Evolutionary conservation across 2,329 filamentous ascomycete genomes (phyloP).

Genomic region (Bipolaris zeicola): DNA sequence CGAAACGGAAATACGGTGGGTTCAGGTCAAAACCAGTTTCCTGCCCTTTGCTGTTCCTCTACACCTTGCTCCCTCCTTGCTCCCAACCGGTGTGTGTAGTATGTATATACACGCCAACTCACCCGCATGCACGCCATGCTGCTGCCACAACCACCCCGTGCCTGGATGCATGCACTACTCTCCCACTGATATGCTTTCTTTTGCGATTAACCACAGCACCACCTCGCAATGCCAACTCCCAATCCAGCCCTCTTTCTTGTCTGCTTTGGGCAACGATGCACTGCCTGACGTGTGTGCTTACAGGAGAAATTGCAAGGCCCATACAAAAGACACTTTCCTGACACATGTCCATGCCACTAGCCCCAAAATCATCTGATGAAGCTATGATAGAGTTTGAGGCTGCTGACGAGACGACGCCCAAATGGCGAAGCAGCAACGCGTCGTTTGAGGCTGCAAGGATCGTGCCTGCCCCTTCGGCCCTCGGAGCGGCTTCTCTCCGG

Average conservation of each 20-base stretch:
- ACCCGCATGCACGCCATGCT: neutral
- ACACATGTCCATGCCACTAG: neutral
- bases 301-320: neutral
- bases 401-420: neutral
- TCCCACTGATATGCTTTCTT: neutral
- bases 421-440: neutral
- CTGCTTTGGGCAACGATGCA: too few species aligned
- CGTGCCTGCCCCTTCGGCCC: slow-evolving; percentile 3
- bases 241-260: neutral
- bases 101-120: neutral
- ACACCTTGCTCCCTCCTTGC: too few species aligned
- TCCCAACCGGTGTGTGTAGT: too few species aligned
- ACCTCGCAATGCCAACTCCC: neutral
- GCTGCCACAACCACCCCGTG: neutral
- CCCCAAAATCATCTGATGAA: neutral
- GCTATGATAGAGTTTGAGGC: neutral
- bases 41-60: too few species aligned
- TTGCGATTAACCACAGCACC: neutral
- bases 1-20: neutral
- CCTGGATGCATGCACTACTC: neutral
- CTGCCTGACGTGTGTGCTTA: neutral
- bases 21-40: neutral
- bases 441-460: slow-evolving; percentile 1
- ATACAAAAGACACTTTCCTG: neutral
- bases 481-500: slow-evolving; percentile 5